Evolutionary conservation across 345 rosid genomes (phyloP).

Genomic region (Cardiospermum halicacabum): DNA sequence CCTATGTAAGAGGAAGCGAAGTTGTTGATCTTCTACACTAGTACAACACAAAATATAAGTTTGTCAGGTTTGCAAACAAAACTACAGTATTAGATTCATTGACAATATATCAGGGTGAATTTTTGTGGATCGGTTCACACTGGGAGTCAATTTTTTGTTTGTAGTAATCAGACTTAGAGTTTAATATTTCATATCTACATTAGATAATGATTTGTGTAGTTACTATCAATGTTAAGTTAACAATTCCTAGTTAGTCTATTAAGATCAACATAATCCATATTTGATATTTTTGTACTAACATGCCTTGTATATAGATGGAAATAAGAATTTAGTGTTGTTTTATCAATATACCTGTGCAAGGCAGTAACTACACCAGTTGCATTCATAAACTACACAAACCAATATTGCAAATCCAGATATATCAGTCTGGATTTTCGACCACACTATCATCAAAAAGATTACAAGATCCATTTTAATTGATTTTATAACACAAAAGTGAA

Average conservation of each 20-base stretch:
- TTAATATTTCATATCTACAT: slow-evolving; percentile 1
- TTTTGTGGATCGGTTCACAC: background rate
- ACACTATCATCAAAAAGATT: too few relatives aligned
- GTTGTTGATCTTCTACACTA: background rate
- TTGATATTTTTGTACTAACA: background rate
- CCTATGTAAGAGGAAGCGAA: slow-evolving; percentile 21
- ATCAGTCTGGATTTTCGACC: too few relatives aligned
- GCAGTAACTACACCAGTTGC: too few relatives aligned
- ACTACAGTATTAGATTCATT: background rate
- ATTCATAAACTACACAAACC: too few relatives aligned
- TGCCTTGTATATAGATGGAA: slow-evolving; percentile 8
- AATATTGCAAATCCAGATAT: too few relatives aligned
- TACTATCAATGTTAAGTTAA: background rate
- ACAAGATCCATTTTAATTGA: too few relatives aligned
- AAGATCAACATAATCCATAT: slow-evolving; percentile 2
- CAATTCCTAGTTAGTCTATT: background rate
- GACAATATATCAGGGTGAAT: background rate
- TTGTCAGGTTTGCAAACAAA: slow-evolving; percentile 3
- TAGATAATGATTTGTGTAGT: background rate
- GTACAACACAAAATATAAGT: background rate
- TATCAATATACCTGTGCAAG: too few relatives aligned
- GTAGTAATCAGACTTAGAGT: background rate
- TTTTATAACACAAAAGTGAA: too few relatives aligned
- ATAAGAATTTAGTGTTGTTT: too few relatives aligned
- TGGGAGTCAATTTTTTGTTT: slow-evolving; percentile 5